Conservation (phyloP, 129 eudicot species). For the Silybum marianum region DNA sequence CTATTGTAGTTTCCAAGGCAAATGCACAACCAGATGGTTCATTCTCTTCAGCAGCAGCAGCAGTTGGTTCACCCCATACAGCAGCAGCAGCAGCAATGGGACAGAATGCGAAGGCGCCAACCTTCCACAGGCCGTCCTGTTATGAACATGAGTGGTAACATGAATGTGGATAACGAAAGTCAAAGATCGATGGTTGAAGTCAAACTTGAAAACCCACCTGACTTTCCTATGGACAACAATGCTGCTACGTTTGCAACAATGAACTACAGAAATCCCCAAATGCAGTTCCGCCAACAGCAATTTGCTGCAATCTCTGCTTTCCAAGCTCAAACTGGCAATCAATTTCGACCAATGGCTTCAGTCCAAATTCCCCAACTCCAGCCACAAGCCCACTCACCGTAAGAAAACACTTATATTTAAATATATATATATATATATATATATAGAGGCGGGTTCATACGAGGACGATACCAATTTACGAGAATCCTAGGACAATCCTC, state of each 20-base stretch:
- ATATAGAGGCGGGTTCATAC: too few species aligned
- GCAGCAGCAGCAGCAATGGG: constrained; percentile 82
- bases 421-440: neutral
- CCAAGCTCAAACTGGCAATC: constrained; percentile 62
- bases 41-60: constrained; percentile 68
- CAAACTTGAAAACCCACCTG: constrained; percentile 77
- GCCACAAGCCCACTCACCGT: constrained; percentile 84
- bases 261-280: constrained; percentile 59
- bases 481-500: too few species aligned
- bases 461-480: too few species aligned
- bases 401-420: constrained; percentile 30
- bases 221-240: constrained; percentile 67
- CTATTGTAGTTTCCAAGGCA: constrained; percentile 64
- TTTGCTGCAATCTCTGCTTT: constrained; percentile 68
- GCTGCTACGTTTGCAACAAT: constrained; percentile 54
- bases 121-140: constrained; percentile 69
- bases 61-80: constrained; percentile 72
- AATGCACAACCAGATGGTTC: constrained; percentile 67
- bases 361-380: constrained; percentile 84
- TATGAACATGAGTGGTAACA: constrained; percentile 53
- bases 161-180: constrained; percentile 61
- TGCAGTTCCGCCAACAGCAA: constrained; percentile 76
- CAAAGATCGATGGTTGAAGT: constrained; percentile 86
- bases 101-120: constrained; percentile 62
- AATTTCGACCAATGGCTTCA: constrained; percentile 76